Conservation (phyloP, 768 basidiomycete species). For the Multifurca ochricompacta region DNA sequence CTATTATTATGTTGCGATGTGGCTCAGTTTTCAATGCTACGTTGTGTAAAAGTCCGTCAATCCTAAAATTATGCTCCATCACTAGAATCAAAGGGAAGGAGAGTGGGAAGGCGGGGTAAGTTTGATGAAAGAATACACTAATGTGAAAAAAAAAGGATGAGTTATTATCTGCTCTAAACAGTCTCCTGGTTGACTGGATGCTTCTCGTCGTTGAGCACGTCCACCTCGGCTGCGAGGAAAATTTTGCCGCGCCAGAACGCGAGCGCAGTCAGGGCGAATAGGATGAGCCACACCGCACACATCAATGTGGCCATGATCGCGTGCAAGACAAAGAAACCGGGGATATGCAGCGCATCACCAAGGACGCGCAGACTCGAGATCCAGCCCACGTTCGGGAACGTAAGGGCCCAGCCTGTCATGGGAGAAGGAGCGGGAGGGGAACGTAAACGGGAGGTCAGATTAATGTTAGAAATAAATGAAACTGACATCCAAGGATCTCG, state of each 20-base stretch:
- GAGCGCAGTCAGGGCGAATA: conserved; percentile 34
- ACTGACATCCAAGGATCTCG: conserved; percentile 41
- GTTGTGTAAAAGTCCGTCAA: too few relatives aligned
- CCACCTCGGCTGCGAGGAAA: conserved; percentile 35
- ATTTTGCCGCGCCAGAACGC: conserved; percentile 39
- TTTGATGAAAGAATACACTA: too few relatives aligned
- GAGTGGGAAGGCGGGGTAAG: too few relatives aligned
- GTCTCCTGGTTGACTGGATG: background rate
- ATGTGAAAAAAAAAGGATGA: background rate
- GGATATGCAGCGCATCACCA: conserved; percentile 35
- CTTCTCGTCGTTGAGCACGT: conserved; percentile 34
- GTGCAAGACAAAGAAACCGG: conserved; percentile 35
- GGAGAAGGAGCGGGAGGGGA: background rate
- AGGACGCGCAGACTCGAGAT: conserved; percentile 35
- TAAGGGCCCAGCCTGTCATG: conserved; percentile 41
- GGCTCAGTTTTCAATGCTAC: too few relatives aligned
- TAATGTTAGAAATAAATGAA: background rate
- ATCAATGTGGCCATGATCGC: conserved; percentile 35
- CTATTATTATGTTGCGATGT: too few relatives aligned
- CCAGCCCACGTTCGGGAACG: conserved; percentile 44
- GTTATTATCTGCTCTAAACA: background rate
- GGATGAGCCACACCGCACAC: conserved; percentile 34
- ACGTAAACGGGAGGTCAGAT: background rate
- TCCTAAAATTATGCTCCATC: too few relatives aligned
- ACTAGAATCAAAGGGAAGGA: too few relatives aligned